Base-by-base conservation (phyloP, 306 rosid genomes). In the Begonia loranthoides region DNA sequence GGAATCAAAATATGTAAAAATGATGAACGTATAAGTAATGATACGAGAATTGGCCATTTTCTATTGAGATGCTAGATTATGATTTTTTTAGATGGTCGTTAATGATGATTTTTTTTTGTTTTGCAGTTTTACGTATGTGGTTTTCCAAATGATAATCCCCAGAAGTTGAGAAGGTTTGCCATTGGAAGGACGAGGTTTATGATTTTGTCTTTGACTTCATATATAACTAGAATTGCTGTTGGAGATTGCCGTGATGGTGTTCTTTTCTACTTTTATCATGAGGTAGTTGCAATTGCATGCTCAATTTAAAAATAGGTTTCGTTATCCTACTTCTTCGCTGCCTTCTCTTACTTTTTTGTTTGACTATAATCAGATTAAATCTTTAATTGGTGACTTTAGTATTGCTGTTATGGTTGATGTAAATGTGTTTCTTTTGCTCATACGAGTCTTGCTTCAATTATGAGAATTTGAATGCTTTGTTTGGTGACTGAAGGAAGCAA, bases 211-310 rank as follows among this genome's bases (percentile, higher is more conserved):
- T 68, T 89, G 77, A 79, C 94, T 55, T 75, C 95, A 52, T 78
- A 82, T 69, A 80, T 70, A 66, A 76, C 79, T 45, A 82, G 87
- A 74, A 89, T 89, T 64, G 87, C 93, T 54, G 97, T 89, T 57
- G 97, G 97, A 54, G 94, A 85, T 78, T 76, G 87, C 50, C 97
- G 95, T 60, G 95, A 89, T 73, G 97, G 97, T 38, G 66, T 89
- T 69, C 74, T 89, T 53, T 74, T 85, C 66, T 89, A 58, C 66
- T 69, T 78, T 24, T 89, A 79, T 65, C 76, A 79, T 17, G 97
- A 89, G 95, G 97, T 89, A 73, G 64, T 53, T 9, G 21, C 17
- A 41, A 56, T 16, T 44, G 81, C 74, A 22, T 39, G 56, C 41
- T 59, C 49, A 40, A 45, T 63, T 54, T 45, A 52, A 40, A 47